These are phyloP conservation scores for Microsporum canis DNA, from an alignment of 2,329 filamentous ascomycete genomes.

Conservation along the genomic window DNA sequence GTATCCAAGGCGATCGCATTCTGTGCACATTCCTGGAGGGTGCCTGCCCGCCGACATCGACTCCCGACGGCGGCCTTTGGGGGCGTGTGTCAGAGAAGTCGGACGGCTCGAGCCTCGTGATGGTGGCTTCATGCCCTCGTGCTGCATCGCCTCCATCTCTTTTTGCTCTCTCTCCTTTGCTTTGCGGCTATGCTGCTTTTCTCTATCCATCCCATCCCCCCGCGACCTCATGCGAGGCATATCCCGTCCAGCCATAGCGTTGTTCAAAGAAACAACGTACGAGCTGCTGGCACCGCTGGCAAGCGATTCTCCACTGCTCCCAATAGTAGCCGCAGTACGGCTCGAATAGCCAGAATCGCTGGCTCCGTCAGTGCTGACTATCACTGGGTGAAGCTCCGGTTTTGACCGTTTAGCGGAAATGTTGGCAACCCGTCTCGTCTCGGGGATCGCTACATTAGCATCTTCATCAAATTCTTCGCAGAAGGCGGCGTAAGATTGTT, in stretches of 20 bases:
- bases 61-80: slow-evolving; percentile 26
- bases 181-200: slow-evolving; percentile 14
- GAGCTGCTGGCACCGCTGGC: slow-evolving; percentile 33
- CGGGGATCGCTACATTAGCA: slow-evolving; percentile 32
- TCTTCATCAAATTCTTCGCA: slow-evolving; percentile 41
- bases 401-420: slow-evolving; percentile 40
- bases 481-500: slow-evolving; percentile 30
- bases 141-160: slow-evolving; percentile 19
- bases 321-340: slow-evolving; percentile 43
- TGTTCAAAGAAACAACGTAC: slow-evolving; percentile 29
- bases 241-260: slow-evolving; percentile 19
- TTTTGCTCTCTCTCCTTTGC: slow-evolving; percentile 10
- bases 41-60: slow-evolving; percentile 16
- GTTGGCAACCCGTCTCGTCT: slow-evolving; percentile 41
- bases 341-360: slow-evolving; percentile 55
- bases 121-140: slow-evolving; percentile 29
- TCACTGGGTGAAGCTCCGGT: slow-evolving; percentile 28
- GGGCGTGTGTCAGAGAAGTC: slow-evolving; percentile 22
- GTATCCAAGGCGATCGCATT: slow-evolving; percentile 27
- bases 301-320: slow-evolving; percentile 43
- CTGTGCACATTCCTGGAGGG: slow-evolving; percentile 25
- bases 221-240: slow-evolving; percentile 14
- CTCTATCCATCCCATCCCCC: slow-evolving; percentile 21
- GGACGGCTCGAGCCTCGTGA: slow-evolving; percentile 24
- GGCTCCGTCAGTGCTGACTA: slow-evolving; percentile 34